Evolutionary conservation across 2,329 filamentous ascomycete genomes (phyloP).

Genomic region (Anthostomella pinea): DNA sequence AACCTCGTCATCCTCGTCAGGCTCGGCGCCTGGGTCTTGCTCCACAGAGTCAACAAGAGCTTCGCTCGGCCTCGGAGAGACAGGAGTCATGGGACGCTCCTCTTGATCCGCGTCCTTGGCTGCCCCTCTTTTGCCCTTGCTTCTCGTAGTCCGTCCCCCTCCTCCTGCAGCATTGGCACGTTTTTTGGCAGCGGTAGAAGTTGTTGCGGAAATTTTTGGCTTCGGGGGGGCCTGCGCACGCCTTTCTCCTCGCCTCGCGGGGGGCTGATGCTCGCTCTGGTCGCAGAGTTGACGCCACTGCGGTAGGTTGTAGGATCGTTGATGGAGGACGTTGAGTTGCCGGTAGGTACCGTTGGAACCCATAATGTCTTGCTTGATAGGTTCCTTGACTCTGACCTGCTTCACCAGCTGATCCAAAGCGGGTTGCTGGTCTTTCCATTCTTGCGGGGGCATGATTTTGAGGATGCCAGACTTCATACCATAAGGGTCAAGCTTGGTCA

Average conservation of each 20-base stretch:
- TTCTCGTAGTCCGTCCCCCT: slow-evolving; percentile 36
- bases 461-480: slow-evolving; percentile 98
- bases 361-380: slow-evolving; percentile 97
- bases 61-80: slow-evolving; percentile 48
- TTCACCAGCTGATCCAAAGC: slow-evolving; percentile 83
- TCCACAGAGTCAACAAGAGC: slow-evolving; percentile 49
- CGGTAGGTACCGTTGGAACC: slow-evolving; percentile 93
- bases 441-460: slow-evolving; percentile 88
- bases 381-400: slow-evolving; percentile 89
- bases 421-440: slow-evolving; percentile 85
- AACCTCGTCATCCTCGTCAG: slow-evolving; percentile 45
- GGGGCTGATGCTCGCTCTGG: slow-evolving; percentile 93
- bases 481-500: slow-evolving; percentile 83
- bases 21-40: slow-evolving; percentile 43
- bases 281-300: slow-evolving; percentile 95
- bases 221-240: slow-evolving; percentile 59
- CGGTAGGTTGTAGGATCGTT: slow-evolving; percentile 91
- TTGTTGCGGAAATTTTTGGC: slow-evolving; percentile 38
- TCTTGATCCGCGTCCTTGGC: slow-evolving; percentile 42
- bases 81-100: slow-evolving; percentile 57
- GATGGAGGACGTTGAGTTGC: slow-evolving; percentile 95
- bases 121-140: slow-evolving; percentile 35
- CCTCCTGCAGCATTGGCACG: slow-evolving; percentile 32
- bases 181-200: slow-evolving; percentile 37
- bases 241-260: slow-evolving; percentile 81